Evolutionary conservation across 352 stramenopile species (phyloP).

Genomic region (Bremia lactucae): DNA sequence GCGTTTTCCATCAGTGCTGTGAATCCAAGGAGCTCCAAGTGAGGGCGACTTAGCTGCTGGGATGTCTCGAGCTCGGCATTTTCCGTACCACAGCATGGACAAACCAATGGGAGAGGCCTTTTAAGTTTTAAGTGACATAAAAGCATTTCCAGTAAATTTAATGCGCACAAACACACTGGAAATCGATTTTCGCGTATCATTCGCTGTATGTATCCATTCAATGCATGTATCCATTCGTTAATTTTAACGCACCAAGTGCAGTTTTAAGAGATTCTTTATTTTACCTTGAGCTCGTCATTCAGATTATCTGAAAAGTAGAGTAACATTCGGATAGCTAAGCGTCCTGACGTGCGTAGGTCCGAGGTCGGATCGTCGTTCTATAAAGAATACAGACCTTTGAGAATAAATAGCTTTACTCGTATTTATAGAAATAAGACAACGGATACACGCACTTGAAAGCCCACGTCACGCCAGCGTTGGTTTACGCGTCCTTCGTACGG

Average conservation of each 20-base stretch:
- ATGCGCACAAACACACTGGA: conserved; percentile 43
- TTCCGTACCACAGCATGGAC: conserved; percentile 59
- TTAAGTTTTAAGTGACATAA: conserved; percentile 63
- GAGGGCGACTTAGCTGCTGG: conserved; percentile 34
- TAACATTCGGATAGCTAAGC: conserved; percentile 50
- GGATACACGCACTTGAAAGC: conserved; percentile 41
- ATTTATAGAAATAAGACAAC: too few species aligned
- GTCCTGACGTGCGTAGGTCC: conserved; percentile 48
- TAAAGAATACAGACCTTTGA: conserved; percentile 2
- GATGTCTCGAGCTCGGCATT: conserved; percentile 50
- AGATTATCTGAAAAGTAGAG: conserved; percentile 56
- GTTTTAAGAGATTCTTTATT: too few species aligned
- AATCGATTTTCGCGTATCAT: conserved; percentile 66
- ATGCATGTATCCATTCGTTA: too few species aligned
- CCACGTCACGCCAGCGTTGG: conserved; percentile 47
- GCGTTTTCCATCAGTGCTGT: conserved; percentile 30
- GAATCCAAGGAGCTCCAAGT: conserved; percentile 50
- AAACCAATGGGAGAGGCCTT: conserved; percentile 45
- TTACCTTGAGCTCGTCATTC: conserved; percentile 68
- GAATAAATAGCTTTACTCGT: too few species aligned
- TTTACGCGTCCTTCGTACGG: conserved; percentile 60
- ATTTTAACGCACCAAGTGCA: too few species aligned
- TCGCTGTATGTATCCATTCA: conserved; percentile 27
- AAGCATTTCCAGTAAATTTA: conserved; percentile 63
- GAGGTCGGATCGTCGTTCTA: conserved; percentile 54